Base-by-base conservation (phyloP, 2,329 filamentous ascomycete species). In the Phyllosticta paracitricarpa region DNA sequence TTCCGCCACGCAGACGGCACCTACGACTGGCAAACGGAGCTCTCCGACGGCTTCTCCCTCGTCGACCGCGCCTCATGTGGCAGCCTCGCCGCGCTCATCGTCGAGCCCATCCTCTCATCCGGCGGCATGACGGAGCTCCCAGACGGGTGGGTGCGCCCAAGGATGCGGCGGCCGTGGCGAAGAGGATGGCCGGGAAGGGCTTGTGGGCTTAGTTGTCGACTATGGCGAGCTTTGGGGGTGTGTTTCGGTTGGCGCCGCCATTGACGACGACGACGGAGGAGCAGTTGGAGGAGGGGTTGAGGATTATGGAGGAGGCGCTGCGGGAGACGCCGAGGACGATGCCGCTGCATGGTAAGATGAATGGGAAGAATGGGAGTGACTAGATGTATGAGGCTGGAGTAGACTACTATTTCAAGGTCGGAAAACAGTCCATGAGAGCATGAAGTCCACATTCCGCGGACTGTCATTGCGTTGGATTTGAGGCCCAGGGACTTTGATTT, bases 21-120 rank as follows among this genome's bases (percentile, higher is more conserved):
- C 0, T 83, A 88, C 64, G 84, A 88, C 68, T 88, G 85, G 85
- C 76, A 84, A 65, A 80, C 82, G 0, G 85, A 88, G 68, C 72
- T 88, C 14, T 78, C 84, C 10, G 87, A 82, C 65, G 84, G 83
- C 4, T 88, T 83, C 78, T 74, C 75, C 19, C 74, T 87, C 71
- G 75, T 88, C 22, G 84, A 88, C 63, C 75, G 78, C 54, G 79
- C 82, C 60, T 83, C 79, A 0, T 81, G 78, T 61, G 85, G 84
- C 0, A 86, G 83, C 0, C 76, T 88, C 0, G 84, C 85, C 0
- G 85, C 85, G 0, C 80, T 84, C 33, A 83, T 88, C 60, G 70
- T 87, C 57, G 84, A 87, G 66, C 82, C 81, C 0, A 85, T 87
- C 40, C 75, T 84, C 0, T 81, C 78, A 0, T 81, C 80, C 17